These are phyloP conservation scores for Pleurostoma richardsiae DNA, from an alignment of 2,329 filamentous ascomycete genomes.

Conservation along the genomic window DNA sequence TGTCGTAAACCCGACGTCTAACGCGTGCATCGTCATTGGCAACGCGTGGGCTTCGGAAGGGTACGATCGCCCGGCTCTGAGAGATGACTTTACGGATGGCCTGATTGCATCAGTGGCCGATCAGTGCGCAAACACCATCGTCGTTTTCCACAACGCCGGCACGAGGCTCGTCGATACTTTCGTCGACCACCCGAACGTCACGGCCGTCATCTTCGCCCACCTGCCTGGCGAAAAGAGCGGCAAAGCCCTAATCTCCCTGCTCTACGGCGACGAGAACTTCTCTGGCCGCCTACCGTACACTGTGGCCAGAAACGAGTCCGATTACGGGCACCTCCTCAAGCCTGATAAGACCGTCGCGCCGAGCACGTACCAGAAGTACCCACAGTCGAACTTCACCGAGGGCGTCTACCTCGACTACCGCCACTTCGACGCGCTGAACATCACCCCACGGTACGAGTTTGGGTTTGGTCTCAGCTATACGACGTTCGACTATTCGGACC, in stretches of 20 bases:
- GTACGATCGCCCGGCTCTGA: slow-evolving; percentile 54
- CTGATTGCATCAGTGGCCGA: slow-evolving; percentile 53
- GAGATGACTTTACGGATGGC: slow-evolving; percentile 60
- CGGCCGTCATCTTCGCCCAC: slow-evolving; percentile 58
- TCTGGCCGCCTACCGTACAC: slow-evolving; percentile 59
- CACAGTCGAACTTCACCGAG: slow-evolving; percentile 46
- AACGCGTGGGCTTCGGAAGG: slow-evolving; percentile 71
- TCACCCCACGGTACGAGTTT: slow-evolving; percentile 48
- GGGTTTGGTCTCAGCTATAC: slow-evolving; percentile 54
- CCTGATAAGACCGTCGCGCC: slow-evolving; percentile 34
- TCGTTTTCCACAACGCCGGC: slow-evolving; percentile 61
- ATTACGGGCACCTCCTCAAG: slow-evolving; percentile 44
- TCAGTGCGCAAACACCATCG: slow-evolving; percentile 58
- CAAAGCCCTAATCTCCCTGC: slow-evolving; percentile 44
- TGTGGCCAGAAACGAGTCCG: slow-evolving; percentile 47
- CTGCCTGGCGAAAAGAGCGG: slow-evolving; percentile 61
- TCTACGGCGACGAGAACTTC: slow-evolving; percentile 52
- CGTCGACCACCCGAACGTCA: slow-evolving; percentile 59
- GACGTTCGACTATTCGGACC: slow-evolving; percentile 40
- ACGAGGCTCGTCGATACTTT: slow-evolving; percentile 55
- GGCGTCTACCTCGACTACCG: slow-evolving; percentile 50
- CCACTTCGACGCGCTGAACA: slow-evolving; percentile 42
- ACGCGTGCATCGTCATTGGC: slow-evolving; percentile 65
- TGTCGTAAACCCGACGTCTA: slow-evolving; percentile 38
- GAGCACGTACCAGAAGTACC: slow-evolving; percentile 46